Conservation (phyloP, 495 filamentous ascomycete species). For the Geoglossum glabrum region DNA sequence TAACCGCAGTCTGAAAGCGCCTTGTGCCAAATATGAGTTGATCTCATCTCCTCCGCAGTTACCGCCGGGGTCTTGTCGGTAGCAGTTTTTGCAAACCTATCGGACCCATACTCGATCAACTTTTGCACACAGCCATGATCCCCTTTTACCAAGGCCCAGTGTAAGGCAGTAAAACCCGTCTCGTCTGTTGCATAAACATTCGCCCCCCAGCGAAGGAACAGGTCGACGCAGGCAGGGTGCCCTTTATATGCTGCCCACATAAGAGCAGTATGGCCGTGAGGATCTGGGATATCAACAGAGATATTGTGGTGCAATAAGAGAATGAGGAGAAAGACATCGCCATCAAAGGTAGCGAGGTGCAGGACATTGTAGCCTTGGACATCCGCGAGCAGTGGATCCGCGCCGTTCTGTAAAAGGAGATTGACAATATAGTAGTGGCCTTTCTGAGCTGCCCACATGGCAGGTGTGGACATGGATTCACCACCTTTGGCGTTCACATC, state of each 20-base stretch:
- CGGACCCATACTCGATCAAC: conserved; percentile 80
- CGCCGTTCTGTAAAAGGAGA: conserved; percentile 66
- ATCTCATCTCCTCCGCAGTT: conserved; percentile 80
- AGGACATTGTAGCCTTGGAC: conserved; percentile 92
- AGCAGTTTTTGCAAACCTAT: conserved; percentile 67
- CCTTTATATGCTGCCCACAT: conserved; percentile 99
- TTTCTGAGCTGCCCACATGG: conserved; percentile 90
- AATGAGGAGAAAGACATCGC: conserved; percentile 82
- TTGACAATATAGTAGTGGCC: conserved; percentile 77
- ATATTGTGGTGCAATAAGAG: conserved; percentile 81
- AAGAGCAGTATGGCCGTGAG: conserved; percentile 72
- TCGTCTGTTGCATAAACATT: conserved; percentile 81
- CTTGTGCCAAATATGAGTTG: conserved; percentile 56
- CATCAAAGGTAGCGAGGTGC: conserved; percentile 90
- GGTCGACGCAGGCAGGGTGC: conserved; percentile 71
- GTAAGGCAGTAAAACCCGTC: conserved; percentile 76
- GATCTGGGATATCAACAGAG: conserved; percentile 72
- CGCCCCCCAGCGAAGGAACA: conserved; percentile 88
- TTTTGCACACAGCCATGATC: conserved; percentile 72
- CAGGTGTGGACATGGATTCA: conserved; percentile 77
- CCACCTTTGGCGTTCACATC: conserved; percentile 89
- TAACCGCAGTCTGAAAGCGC: conserved; percentile 75
- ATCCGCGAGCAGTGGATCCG: conserved; percentile 75
- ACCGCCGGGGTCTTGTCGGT: conserved; percentile 74
- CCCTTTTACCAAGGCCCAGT: conserved; percentile 93